Conservation (phyloP, 2,329 filamentous ascomycete species). For the Rachicladosporium sp. region DNA sequence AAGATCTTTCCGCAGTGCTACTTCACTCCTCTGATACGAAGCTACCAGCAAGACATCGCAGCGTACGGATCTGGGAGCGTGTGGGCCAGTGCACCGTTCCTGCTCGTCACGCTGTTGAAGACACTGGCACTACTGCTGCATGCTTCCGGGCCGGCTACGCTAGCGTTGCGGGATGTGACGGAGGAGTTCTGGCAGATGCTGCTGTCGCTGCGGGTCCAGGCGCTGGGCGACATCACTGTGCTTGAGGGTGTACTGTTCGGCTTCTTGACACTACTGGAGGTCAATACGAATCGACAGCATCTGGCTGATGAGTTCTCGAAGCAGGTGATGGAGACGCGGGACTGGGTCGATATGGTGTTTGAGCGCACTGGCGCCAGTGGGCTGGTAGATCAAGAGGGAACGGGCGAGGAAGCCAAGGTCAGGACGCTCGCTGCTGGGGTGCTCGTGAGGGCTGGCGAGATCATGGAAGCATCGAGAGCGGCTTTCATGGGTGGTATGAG, state of each 20-base stretch:
- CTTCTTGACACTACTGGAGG: slow-evolving; percentile 66
- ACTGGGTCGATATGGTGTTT: slow-evolving; percentile 74
- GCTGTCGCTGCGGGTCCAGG: slow-evolving; percentile 50
- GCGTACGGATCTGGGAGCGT: slow-evolving; percentile 31
- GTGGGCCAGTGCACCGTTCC: slow-evolving; percentile 59
- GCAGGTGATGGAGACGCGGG: slow-evolving; percentile 71
- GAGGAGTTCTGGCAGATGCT: slow-evolving; percentile 75
- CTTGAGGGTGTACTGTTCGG: slow-evolving; percentile 66
- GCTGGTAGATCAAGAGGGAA: slow-evolving; percentile 29
- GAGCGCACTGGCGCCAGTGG: slow-evolving; percentile 29
- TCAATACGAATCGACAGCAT: slow-evolving; percentile 60
- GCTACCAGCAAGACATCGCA: slow-evolving; percentile 36
- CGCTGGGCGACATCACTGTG: slow-evolving; percentile 40
- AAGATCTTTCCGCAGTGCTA: slow-evolving; percentile 62
- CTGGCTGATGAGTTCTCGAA: slow-evolving; percentile 63
- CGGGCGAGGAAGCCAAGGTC: slow-evolving; percentile 62
- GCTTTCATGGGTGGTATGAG: slow-evolving; percentile 50
- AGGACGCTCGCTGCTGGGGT: slow-evolving; percentile 68
- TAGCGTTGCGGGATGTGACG: slow-evolving; percentile 67
- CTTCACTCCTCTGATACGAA: slow-evolving; percentile 75
- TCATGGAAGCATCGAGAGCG: slow-evolving; percentile 69
- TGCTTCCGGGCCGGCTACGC: slow-evolving; percentile 66
- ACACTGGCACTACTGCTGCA: slow-evolving; percentile 75
- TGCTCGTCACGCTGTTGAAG: slow-evolving; percentile 71
- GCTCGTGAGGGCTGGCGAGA: slow-evolving; percentile 65